Percentiles rank a stretch among this genome's conserved stretches.
Evolutionary conservation across 2,329 filamentous ascomycete species (phyloP).

Genomic region (Trichothecium roseum): DNA sequence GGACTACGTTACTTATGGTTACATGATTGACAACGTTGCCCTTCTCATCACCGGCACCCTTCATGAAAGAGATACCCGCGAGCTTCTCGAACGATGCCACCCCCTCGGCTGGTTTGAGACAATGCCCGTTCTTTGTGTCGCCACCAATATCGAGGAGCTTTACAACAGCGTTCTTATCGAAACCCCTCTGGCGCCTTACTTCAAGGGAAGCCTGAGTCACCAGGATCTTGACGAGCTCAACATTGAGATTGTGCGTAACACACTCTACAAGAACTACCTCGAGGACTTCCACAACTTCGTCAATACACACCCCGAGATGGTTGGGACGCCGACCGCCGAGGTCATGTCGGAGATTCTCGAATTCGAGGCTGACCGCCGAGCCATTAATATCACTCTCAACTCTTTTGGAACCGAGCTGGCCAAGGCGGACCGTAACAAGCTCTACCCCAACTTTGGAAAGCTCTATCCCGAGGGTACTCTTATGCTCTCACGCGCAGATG

Average conservation of each 20-base stretch:
- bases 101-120: conserved; percentile 98
- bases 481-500: conserved; percentile 91
- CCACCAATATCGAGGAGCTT: conserved; percentile 95
- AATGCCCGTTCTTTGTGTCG: conserved; percentile 94
- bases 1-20: conserved; percentile 96
- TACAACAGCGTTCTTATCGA: conserved; percentile 98
- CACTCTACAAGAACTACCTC: conserved; percentile 97
- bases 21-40: conserved; percentile 99
- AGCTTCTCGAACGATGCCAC: conserved; percentile 91
- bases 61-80: conserved; percentile 92
- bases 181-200: conserved; percentile 90
- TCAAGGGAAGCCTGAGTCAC: conserved; percentile 92
- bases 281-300: conserved; percentile 96
- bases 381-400: conserved; percentile 99
- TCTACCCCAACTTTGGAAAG: conserved; percentile 86
- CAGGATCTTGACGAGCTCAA: conserved; percentile 97
- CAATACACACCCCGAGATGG: conserved; percentile 78
- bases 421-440: conserved; percentile 89
- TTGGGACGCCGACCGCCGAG: conserved; percentile 79
- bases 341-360: conserved; percentile 94
- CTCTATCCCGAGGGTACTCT: conserved; percentile 89
- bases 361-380: conserved; percentile 91
- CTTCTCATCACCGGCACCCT: conserved; percentile 95
- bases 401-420: conserved; percentile 94
- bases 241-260: conserved; percentile 98